These are phyloP conservation scores for Colletotrichum godetiae DNA, from an alignment of 2,329 filamentous ascomycete species.

Conservation along the genomic window DNA sequence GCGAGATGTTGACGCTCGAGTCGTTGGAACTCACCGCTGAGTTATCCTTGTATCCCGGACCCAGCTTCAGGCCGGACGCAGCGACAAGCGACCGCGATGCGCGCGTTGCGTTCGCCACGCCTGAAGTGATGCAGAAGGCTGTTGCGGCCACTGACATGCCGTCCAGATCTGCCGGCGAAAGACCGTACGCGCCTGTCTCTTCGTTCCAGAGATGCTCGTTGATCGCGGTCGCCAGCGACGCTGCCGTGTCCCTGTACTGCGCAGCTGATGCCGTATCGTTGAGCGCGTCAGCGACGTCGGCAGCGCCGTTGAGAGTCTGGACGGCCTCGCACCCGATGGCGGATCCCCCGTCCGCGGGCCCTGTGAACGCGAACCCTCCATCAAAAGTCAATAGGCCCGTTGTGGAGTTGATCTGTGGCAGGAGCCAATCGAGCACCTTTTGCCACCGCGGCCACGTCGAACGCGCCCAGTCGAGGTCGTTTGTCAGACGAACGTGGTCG, in stretches of 20 bases:
- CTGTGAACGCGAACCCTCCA: conserved; percentile 32
- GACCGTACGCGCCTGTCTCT: conserved; percentile 30
- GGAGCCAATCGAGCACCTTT: conserved; percentile 24
- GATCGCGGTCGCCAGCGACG: conserved; percentile 32
- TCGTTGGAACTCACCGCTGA: conserved; percentile 25
- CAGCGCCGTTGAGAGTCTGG: conserved; percentile 26
- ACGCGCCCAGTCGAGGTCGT: conserved; percentile 34
- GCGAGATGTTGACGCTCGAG: conserved; percentile 53
- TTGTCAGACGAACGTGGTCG: conserved; percentile 34
- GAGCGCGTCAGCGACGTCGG: conserved; percentile 30
- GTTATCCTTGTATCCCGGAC: conserved; percentile 38
- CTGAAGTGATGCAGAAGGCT: conserved; percentile 38
- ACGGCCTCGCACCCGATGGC: conserved; percentile 35
- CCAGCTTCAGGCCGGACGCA: conserved; percentile 24
- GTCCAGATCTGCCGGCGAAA: conserved; percentile 2
- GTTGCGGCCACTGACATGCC: conserved; percentile 34
- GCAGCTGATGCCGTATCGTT: conserved; percentile 41
- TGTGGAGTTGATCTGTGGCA: conserved; percentile 26
- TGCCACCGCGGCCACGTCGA: conserved; percentile 36
- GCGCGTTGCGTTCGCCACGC: conserved; percentile 27
- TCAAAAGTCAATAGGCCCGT: conserved; percentile 34
- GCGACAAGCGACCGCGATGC: conserved; percentile 28
- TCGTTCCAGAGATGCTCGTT: conserved; percentile 39
- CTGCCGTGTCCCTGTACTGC: conserved; percentile 32
- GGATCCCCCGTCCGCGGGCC: conserved; percentile 27